phyloP scores from a whole-genome alignment of 148 eudicot species.

The Vaccinium darrowii region DNA sequence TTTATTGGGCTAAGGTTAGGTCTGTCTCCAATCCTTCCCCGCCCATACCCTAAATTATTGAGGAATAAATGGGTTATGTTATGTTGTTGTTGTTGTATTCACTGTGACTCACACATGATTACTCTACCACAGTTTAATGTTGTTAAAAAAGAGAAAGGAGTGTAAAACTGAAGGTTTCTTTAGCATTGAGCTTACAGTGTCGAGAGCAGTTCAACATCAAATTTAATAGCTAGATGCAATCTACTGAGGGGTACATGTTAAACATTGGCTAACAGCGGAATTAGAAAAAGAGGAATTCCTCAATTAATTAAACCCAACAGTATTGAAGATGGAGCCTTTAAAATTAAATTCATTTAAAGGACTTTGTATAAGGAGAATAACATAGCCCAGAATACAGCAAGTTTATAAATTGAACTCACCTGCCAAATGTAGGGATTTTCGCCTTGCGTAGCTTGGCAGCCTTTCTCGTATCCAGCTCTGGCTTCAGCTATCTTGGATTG shows the following conservation, averaged over 20 bases:
- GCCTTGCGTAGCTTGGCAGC: constrained; percentile 95
- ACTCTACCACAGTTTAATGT: background rate
- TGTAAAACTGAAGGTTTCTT: background rate
- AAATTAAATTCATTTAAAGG: background rate
- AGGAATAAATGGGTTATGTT: too few species aligned
- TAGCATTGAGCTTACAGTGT: background rate
- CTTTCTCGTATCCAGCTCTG: constrained; percentile 82
- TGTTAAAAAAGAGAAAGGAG: constrained; percentile 8
- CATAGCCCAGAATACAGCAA: background rate
- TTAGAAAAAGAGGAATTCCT: background rate
- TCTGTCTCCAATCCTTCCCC: too few species aligned
- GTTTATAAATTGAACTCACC: constrained; percentile 35
- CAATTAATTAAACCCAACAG: background rate
- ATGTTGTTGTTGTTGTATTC: too few species aligned
- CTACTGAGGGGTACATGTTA: too few species aligned
- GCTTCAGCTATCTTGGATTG: constrained; percentile 79
- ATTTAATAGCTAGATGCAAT: background rate
- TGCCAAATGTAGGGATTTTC: constrained; percentile 98
- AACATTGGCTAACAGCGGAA: background rate
- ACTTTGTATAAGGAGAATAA: background rate
- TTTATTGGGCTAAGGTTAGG: too few species aligned
- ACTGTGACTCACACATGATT: background rate
- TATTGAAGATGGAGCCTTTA: background rate
- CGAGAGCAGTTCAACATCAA: background rate
- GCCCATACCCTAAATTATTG: too few species aligned